A percentile compares a stretch with the other conserved stretches of the same genome.
phyloP scores from a whole-genome alignment of 2,329 filamentous ascomycete genomes.

The Gliomastix tumulicola region DNA sequence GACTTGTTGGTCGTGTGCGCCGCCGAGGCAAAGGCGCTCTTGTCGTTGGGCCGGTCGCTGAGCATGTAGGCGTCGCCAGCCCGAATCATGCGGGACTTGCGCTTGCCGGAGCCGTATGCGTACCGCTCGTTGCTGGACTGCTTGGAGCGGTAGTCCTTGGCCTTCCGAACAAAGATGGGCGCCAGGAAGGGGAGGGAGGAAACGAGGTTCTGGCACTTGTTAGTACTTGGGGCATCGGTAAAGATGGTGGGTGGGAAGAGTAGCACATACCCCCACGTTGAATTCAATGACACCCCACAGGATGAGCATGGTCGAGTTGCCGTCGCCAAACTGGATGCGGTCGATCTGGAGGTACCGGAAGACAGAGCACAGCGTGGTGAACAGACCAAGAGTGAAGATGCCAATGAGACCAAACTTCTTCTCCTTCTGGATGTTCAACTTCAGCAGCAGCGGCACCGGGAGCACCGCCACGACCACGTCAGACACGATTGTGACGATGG shows the following conservation, averaged over 20 bases:
- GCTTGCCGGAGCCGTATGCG: conserved; percentile 9
- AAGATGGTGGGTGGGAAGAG: not conserved
- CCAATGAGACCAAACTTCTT: conserved; percentile 44
- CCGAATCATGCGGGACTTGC: conserved; percentile 2
- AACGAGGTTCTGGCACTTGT: conserved; percentile 30
- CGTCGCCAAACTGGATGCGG: conserved; percentile 39
- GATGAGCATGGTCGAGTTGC: conserved; percentile 48
- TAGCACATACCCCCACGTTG: conserved; percentile 42
- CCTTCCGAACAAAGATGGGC: conserved; percentile 33
- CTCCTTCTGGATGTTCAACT: conserved; percentile 36
- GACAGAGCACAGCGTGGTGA: conserved; percentile 48
- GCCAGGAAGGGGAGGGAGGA: conserved; percentile 38
- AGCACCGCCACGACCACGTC: conserved; percentile 42
- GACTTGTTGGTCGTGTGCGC: conserved; percentile 13
- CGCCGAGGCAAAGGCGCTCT: conserved; percentile 17
- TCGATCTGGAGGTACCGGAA: conserved; percentile 44
- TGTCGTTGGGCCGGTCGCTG: conserved; percentile 24
- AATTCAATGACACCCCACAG: conserved; percentile 52
- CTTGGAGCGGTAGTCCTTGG: conserved; percentile 31
- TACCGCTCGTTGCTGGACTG: conserved; percentile 5
- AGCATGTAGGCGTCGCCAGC: conserved; percentile 29
- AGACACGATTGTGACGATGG: conserved; percentile 41
- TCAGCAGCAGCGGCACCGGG: conserved; percentile 40
- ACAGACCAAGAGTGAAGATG: conserved; percentile 45
- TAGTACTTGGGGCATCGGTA: no score